A percentile compares a stretch with the other conserved stretches of the same genome.
phyloP scores from a whole-genome alignment of 2,329 filamentous ascomycete species.

The Calcarisporium arbuscula region DNA sequence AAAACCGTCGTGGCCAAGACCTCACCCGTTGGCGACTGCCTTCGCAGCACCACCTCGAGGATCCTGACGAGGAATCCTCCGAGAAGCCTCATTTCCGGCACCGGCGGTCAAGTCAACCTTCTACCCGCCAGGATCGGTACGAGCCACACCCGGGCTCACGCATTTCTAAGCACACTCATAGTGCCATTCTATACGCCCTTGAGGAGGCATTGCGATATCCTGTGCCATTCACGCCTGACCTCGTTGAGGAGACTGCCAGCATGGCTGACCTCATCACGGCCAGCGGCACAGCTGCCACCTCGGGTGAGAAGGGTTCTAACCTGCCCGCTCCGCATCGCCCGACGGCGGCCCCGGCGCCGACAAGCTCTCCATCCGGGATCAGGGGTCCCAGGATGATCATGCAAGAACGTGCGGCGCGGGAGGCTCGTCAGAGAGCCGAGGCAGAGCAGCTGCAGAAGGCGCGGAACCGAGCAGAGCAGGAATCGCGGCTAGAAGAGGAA shows the following conservation, averaged over 20 bases:
- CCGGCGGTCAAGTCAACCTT: conserved; percentile 20
- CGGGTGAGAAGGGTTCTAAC: conserved; percentile 54
- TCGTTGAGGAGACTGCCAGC: conserved; percentile 79
- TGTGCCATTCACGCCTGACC: conserved; percentile 74
- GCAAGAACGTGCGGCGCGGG: conserved; percentile 74
- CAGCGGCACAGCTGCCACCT: conserved; percentile 47
- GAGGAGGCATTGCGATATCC: conserved; percentile 85
- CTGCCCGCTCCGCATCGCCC: conserved; percentile 36
- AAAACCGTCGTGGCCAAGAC: conserved; percentile 15
- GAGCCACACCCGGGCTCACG: conserved; percentile 45
- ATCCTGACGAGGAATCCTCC: conserved; percentile 33
- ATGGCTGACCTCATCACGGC: conserved; percentile 76
- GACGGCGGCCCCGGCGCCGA: conserved; percentile 42
- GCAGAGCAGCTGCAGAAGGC: conserved; percentile 50
- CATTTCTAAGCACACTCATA: conserved; percentile 78
- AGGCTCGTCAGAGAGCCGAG: conserved; percentile 63
- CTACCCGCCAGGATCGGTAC: conserved; percentile 24
- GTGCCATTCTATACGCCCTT: conserved; percentile 85
- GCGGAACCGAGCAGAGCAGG: conserved; percentile 52
- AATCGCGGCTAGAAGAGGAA: conserved; percentile 49
- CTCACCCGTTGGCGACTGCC: conserved; percentile 26
- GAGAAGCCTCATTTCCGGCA: conserved; percentile 20
- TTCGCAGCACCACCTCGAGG: conserved; percentile 44
- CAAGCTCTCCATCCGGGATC: conserved; percentile 58
- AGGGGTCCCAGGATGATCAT: conserved; percentile 86